Evolutionary conservation across 129 eudicot genomes (phyloP), one percentile per base, ranked within the genome.

Genomic region (Lactuca sativa): DNA sequence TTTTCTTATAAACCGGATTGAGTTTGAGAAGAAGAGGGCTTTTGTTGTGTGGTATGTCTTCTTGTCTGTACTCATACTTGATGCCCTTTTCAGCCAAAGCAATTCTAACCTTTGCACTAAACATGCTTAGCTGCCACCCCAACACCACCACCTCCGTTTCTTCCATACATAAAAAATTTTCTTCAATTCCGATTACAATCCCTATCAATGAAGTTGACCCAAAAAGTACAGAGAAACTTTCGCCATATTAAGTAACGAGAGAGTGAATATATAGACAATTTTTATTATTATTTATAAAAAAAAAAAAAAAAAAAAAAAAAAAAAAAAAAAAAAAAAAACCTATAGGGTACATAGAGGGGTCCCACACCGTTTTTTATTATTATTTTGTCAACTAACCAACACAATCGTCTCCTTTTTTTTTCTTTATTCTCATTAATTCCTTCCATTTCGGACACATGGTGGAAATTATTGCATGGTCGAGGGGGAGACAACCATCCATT

Each of bases 51-150:
- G 9, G 17, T 58, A 79, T 54, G 66, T 60, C 69, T 59, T 73
- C 66, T 79, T 79, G 79, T 66, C 48, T 73, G 62, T 54, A 68
- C 61, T 73, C 83, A 36, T 73, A 79, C 15, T 61, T 17, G 59
- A 79, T 34, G 14, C 83, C 79, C 59, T 73, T 79, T 67, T 73
- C 75, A 0, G 75, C 83, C 74, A 79, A 61, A 16, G 83, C 75
- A 34, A 79, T 67, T 56, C 83, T 62, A 7, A 79, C 75, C 67
- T 78, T 61, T 78, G 74, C 62, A 32, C 83, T 75, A 48, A 72
- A 79, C 44, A 71, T 60, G 54, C 79, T 79, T 16, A 75, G 72
- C 83, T 70, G 74, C 62, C 62, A 67, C n/a, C 74, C 75, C 62
- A 79, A 40, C 55, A 79, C 36, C 5, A 67, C 48, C 9, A 68